phyloP scores from a whole-genome alignment of 1,284 basidiomycete species.

The Ustilago nuda region DNA sequence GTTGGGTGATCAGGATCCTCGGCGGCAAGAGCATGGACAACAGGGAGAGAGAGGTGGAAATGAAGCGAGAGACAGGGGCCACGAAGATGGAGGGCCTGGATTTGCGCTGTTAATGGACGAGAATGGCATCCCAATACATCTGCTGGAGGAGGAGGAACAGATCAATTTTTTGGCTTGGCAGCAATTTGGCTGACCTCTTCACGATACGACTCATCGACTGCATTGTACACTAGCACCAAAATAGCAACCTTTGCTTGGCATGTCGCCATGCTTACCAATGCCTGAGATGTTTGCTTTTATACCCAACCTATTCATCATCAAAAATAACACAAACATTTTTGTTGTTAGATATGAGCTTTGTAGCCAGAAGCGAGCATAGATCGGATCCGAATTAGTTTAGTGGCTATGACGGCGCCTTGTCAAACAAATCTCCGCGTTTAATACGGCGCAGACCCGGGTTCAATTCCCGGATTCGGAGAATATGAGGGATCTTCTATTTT shows the following conservation, averaged over 20 bases:
- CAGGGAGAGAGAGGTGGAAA: not conserved
- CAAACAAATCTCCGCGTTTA: conserved; percentile 43
- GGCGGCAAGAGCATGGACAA: conserved; percentile 5
- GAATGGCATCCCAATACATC: conserved; percentile 34
- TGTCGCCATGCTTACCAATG: too few species aligned
- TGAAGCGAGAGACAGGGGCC: not conserved
- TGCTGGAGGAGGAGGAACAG: conserved; percentile 31
- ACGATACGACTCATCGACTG: not conserved
- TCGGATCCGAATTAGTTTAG: conserved; percentile 39
- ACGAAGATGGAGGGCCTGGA: conserved; percentile 11
- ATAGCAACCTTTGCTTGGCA: too few species aligned
- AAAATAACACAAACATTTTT: too few species aligned
- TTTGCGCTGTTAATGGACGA: conserved; percentile 36
- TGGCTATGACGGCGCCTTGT: conserved; percentile 62
- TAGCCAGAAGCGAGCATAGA: not conserved
- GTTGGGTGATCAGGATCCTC: conserved; percentile 32
- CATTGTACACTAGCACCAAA: not conserved
- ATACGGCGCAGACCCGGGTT: conserved; percentile 57
- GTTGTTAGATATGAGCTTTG: too few species aligned
- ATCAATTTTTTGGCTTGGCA: conserved; percentile 39
- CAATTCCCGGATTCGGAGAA: conserved; percentile 58
- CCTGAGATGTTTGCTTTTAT: too few species aligned
- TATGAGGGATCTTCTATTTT: conserved; percentile 8
- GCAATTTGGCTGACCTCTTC: conserved; percentile 8
- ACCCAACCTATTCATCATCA: too few species aligned